These are phyloP conservation scores for Vanilla planifolia DNA, from an alignment of 106 monocot species.

Conservation along the genomic window DNA sequence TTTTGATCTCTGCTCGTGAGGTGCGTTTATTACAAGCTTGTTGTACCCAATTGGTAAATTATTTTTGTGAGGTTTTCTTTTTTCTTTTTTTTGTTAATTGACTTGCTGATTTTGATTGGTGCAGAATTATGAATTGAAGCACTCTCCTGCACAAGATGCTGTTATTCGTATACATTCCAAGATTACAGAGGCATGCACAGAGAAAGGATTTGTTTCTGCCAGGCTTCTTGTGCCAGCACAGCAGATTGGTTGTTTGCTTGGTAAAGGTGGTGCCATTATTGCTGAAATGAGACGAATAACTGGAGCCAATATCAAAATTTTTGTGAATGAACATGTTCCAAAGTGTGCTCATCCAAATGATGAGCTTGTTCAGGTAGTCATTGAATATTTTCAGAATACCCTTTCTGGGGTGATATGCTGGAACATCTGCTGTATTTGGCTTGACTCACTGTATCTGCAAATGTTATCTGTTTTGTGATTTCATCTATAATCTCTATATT, in stretches of 20 bases:
- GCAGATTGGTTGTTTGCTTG: conserved; percentile 71
- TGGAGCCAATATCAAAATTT: conserved; percentile 75
- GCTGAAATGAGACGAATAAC: conserved; percentile 82
- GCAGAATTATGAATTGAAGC: conserved; percentile 59
- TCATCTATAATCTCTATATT: no score
- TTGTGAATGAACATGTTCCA: conserved; percentile 66
- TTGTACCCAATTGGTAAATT: background rate
- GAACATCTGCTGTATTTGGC: no score
- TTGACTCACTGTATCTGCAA: no score
- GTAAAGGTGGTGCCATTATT: conserved; percentile 73
- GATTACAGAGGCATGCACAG: conserved; percentile 37
- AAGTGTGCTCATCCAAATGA: conserved; percentile 78
- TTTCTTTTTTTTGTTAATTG: background rate
- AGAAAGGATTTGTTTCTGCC: conserved; percentile 49
- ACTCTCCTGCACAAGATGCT: conserved; percentile 79
- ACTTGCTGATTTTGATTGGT: conserved; percentile 4
- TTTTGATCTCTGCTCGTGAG: conserved; percentile 71
- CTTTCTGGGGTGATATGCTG: no score
- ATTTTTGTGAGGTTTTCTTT: background rate
- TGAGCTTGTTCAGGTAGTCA: conserved; percentile 71
- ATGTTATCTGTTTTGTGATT: no score
- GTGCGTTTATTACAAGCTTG: conserved; percentile 13
- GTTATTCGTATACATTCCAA: conserved; percentile 64
- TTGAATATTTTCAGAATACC: no score
- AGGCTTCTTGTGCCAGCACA: conserved; percentile 85